A percentile compares a stretch with the other conserved stretches of the same genome.
phyloP scores from a whole-genome alignment of 371 early-diverging fungal species.

The Actinomortierella wolfii region DNA sequence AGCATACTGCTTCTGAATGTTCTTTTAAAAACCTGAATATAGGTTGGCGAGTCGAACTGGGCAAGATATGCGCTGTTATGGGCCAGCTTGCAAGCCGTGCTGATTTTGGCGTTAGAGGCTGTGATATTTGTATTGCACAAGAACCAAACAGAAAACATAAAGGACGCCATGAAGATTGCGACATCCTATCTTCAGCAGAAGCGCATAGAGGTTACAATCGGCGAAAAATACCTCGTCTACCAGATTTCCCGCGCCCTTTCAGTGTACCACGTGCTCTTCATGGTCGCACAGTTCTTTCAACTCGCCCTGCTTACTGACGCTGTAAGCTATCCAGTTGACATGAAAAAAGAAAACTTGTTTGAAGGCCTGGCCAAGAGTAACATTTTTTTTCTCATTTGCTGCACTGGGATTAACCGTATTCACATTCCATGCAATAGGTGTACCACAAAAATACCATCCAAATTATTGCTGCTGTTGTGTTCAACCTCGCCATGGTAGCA shows the following conservation, averaged over 20 bases:
- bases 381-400: slow-evolving; percentile 1
- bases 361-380: no score
- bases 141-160: slow-evolving; percentile 21
- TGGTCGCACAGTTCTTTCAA: slow-evolving; percentile 51
- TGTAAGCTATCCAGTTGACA: slow-evolving; percentile 27
- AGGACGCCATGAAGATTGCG: slow-evolving; percentile 8
- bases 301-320: slow-evolving; percentile 49
- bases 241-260: slow-evolving; percentile 38
- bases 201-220: not conserved
- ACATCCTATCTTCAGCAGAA: not conserved
- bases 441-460: slow-evolving; percentile 52
- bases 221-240: slow-evolving; percentile 1
- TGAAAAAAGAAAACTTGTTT: not conserved
- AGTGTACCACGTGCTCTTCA: slow-evolving; percentile 49
- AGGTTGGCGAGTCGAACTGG: no score
- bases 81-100: slow-evolving; percentile 42
- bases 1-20: slow-evolving; percentile 3
- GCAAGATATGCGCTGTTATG: slow-evolving; percentile 34
- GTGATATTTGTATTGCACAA: slow-evolving; percentile 31
- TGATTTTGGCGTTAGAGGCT: slow-evolving; percentile 39
- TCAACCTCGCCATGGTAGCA: slow-evolving; percentile 43
- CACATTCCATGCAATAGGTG: slow-evolving; percentile 20
- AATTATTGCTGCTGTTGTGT: slow-evolving; percentile 45
- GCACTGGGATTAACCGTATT: not conserved
- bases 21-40: no score